Evolutionary conservation across 345 rosid genomes (phyloP).

Genomic region (Nephelium lappaceum): DNA sequence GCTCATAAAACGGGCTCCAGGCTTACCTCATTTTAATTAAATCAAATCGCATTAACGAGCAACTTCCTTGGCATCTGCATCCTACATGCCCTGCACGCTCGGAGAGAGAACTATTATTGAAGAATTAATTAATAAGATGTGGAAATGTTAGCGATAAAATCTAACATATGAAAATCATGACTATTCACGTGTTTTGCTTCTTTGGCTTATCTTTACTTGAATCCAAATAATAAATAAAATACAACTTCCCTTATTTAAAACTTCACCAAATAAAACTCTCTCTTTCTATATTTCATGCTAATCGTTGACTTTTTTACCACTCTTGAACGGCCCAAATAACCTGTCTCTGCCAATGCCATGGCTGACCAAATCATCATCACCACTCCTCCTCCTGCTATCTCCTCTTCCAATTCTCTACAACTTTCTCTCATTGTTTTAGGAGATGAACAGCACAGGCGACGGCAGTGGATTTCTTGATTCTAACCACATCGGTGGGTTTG

Average conservation of each 20-base stretch:
- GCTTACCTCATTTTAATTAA: background rate
- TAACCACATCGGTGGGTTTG: slow-evolving; percentile 42
- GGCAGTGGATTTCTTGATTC: slow-evolving; percentile 31
- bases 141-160: no score
- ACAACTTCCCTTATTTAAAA: slow-evolving; percentile 27
- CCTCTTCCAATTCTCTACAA: background rate
- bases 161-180: background rate
- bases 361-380: slow-evolving; percentile 28
- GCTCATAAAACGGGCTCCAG: background rate
- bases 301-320: slow-evolving; percentile 49
- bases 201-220: slow-evolving; percentile 16
- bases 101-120: background rate
- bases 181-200: slow-evolving; percentile 22
- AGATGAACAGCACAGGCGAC: slow-evolving; percentile 19
- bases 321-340: slow-evolving; percentile 6
- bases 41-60: background rate
- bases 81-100: slow-evolving; percentile 9
- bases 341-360: slow-evolving; percentile 31
- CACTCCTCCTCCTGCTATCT: background rate
- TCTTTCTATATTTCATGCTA: slow-evolving; percentile 4
- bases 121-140: background rate
- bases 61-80: background rate
- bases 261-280: slow-evolving; percentile 19
- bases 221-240: background rate
- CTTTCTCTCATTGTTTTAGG: background rate